Base-by-base conservation (phyloP, 768 basidiomycete genomes). In the Mycena capillaripes region DNA sequence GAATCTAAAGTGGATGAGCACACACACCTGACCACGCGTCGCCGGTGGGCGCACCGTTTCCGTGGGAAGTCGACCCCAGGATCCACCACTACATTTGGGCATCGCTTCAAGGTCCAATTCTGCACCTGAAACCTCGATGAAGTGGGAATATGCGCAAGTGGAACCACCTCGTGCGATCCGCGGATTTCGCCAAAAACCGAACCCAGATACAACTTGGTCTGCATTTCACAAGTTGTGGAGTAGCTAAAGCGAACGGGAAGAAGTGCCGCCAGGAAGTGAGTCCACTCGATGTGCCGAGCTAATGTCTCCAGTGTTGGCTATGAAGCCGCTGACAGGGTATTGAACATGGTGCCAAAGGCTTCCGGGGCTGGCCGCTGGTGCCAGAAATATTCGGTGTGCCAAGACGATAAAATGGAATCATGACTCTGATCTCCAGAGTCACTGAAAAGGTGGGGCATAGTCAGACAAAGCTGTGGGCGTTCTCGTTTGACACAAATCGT, bases 401-500 rank as follows among this genome's bases (percentile, higher is more conserved):
- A 64, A 7, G n/a, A 23, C 2, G 62, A 64, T 52, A 64, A 38
- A 8, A 1, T 5, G 3, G 16, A 21, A 21, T 10, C 30, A 34
- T 4, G 17, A 17, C 34, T n/a, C 0, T 32, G 25, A n/a, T n/a
- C n/a, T n/a, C n/a, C n/a, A n/a, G n/a, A n/a, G n/a, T n/a, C n/a
- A n/a, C n/a, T 21, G 3, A 9, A 2, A 52, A n/a, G 11, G n/a
- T 34, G n/a, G 9, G 57, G 34, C 34, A 52, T 10, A 8, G 57
- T 44, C 11, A 68, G n/a, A 36, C 50, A 44, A 1, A 69, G 40
- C 17, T 36, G 38, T 21, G 21, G 11, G 17, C 27, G 50, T 4
- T 55, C 50, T 27, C 40, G 23, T 42, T 36, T 53, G 59, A 69
- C 59, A 17, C 59, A 69, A 12, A 69, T 62, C 1, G 36, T 68